These are phyloP conservation scores for Chaetomium fimeti DNA, from an alignment of 495 filamentous ascomycete genomes.

Conservation along the genomic window DNA sequence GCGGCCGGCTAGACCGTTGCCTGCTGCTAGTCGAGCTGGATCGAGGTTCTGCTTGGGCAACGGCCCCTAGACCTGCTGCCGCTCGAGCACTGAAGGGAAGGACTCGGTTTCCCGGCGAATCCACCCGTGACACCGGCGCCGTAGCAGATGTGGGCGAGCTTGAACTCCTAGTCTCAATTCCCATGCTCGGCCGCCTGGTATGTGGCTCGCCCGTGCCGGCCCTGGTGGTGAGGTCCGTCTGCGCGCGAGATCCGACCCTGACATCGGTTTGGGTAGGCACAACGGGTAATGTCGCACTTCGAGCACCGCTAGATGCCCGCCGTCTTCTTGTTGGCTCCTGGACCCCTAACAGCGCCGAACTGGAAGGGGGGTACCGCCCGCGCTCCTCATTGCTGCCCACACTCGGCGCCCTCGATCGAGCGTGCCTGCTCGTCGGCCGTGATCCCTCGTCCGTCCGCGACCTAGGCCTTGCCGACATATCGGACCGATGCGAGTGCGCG, in stretches of 20 bases:
- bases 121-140: constrained; percentile 5
- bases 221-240: constrained; percentile 58
- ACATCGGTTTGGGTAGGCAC: constrained; percentile 43
- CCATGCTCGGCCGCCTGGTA: constrained; percentile 42
- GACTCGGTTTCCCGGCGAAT: constrained; percentile 19
- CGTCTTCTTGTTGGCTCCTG: constrained; percentile 44
- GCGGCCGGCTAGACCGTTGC: constrained; percentile 10
- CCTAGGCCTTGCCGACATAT: constrained; percentile 31
- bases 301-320: constrained; percentile 42
- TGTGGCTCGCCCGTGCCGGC: constrained; percentile 42
- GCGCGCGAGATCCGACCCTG: constrained; percentile 46
- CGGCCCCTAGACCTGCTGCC: constrained; percentile 19
- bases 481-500: constrained; percentile 36
- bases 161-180: constrained; percentile 44
- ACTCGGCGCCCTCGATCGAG: constrained; percentile 44
- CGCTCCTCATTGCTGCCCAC: constrained; percentile 41
- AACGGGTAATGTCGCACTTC: constrained; percentile 47
- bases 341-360: constrained; percentile 46
- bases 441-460: constrained; percentile 32
- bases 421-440: constrained; percentile 41
- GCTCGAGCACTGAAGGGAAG: constrained; percentile 33
- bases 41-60: constrained; percentile 12
- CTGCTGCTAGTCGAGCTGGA: constrained; percentile 9
- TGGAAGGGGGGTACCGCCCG: constrained; percentile 48
- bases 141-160: constrained; percentile 37